phyloP scores from a whole-genome alignment of 306 rosid species.

The Vigna reflexopilosa region DNA sequence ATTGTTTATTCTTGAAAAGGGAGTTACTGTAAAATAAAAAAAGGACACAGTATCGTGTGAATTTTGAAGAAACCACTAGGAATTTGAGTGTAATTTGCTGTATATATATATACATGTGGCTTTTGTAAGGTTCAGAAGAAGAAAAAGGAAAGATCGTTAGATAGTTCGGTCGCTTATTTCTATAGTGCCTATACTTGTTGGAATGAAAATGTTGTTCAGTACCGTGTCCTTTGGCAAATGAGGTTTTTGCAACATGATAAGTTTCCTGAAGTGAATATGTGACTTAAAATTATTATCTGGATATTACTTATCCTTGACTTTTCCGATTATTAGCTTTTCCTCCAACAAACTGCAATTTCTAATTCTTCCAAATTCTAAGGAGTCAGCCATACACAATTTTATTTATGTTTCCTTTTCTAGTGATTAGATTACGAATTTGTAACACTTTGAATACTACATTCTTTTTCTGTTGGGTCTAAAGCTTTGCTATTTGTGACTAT shows the following conservation, averaged over 20 bases:
- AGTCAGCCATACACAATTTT: not conserved
- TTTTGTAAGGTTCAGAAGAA: not conserved
- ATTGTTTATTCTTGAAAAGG: not conserved
- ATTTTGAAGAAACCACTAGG: too few species aligned
- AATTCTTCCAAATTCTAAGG: constrained; percentile 14
- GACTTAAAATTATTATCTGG: constrained; percentile 15
- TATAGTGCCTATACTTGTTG: constrained; percentile 20
- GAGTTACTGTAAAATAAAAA: not conserved
- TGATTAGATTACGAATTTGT: constrained; percentile 26
- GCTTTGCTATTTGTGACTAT: constrained; percentile 32
- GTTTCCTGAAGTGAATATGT: constrained; percentile 19
- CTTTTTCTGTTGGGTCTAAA: constrained; percentile 27
- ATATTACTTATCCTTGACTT: constrained; percentile 21
- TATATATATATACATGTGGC: not conserved
- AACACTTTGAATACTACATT: constrained; percentile 10
- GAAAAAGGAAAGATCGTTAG: constrained; percentile 4
- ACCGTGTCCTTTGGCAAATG: constrained; percentile 2
- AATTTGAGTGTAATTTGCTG: not conserved
- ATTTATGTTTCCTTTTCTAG: not conserved
- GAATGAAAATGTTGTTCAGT: constrained; percentile 18
- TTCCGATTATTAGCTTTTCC: constrained; percentile 26
- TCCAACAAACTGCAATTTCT: constrained; percentile 3
- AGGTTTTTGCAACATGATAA: not conserved
- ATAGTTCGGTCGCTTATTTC: not conserved
- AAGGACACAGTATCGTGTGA: not conserved